Percentiles rank a stretch among this genome's conserved stretches.
Conservation (phyloP, 495 filamentous ascomycete genomes). For the Penicillium ochrochloron region DNA sequence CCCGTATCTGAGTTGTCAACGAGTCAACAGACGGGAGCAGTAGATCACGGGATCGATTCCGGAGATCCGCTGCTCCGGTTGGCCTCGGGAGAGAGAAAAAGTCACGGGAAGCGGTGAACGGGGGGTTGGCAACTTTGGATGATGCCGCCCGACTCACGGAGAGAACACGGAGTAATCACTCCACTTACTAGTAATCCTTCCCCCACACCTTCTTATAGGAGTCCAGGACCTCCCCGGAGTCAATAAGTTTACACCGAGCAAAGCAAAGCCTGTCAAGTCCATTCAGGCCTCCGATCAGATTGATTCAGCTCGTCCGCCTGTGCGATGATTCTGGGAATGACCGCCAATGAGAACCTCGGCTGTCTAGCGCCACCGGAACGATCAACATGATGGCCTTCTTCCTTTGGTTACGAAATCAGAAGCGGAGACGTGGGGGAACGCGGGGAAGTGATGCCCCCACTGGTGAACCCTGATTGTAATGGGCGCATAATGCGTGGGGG, state of each 20-base stretch:
- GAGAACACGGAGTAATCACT: background rate
- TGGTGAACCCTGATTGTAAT: background rate
- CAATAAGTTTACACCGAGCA: background rate
- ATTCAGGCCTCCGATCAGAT: background rate
- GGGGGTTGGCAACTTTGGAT: background rate
- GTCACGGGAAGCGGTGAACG: background rate
- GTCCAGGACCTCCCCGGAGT: background rate
- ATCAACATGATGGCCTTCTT: background rate
- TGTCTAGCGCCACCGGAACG: background rate
- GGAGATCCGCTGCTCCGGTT: background rate
- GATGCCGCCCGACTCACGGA: background rate
- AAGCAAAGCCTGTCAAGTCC: background rate
- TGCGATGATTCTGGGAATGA: background rate
- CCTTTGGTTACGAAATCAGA: background rate
- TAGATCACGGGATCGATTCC: background rate
- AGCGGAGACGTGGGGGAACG: conserved; percentile 23
- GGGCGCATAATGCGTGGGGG: conserved; percentile 15
- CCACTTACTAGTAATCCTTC: background rate
- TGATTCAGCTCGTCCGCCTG: background rate
- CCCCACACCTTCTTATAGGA: background rate
- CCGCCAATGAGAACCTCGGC: conserved; percentile 10
- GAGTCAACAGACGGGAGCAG: background rate
- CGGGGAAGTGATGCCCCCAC: conserved; percentile 21
- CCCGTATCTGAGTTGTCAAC: no score
- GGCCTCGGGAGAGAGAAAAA: background rate